Percentiles rank a stretch among this genome's conserved stretches.
Conservation (phyloP, 176 grass and related monocot species). For the Thinopyrum elongatum region DNA sequence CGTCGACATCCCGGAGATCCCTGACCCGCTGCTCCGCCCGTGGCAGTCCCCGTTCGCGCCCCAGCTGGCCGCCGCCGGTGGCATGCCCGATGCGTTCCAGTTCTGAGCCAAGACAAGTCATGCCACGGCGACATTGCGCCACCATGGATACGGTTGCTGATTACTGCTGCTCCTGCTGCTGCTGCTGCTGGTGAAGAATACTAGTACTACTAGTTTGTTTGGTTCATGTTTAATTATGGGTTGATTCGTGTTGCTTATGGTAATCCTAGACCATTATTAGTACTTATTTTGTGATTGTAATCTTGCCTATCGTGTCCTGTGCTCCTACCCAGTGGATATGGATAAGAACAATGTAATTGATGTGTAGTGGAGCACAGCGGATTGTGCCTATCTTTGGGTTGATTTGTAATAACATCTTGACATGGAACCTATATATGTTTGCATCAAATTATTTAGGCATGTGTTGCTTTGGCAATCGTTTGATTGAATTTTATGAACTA, state of each 20-base stretch:
- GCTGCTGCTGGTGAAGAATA: not conserved
- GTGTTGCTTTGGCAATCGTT: not conserved
- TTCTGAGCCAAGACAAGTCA: slow-evolving; percentile 32
- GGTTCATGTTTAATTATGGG: slow-evolving; percentile 18
- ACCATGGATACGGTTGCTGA: not conserved
- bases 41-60: slow-evolving; percentile 56
- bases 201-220: not conserved
- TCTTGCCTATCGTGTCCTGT: not conserved
- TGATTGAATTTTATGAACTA: not conserved
- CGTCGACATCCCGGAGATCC: slow-evolving; percentile 68
- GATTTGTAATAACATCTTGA: not conserved
- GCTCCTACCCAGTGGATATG: not conserved
- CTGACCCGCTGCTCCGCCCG: slow-evolving; percentile 55
- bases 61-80: slow-evolving; percentile 19
- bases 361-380: not conserved
- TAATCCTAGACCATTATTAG: slow-evolving; percentile 12
- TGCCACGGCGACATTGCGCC: not conserved
- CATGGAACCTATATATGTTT: not conserved
- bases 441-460: not conserved
- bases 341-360: not conserved
- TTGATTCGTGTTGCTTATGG: slow-evolving; percentile 12
- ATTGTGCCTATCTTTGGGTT: not conserved
- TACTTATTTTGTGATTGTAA: not conserved
- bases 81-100: slow-evolving; percentile 24
- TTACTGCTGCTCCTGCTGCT: not conserved